These are phyloP conservation scores for Middelhovenomyces tepae DNA, from an alignment of 805 yeast genomes.

Conservation along the genomic window DNA sequence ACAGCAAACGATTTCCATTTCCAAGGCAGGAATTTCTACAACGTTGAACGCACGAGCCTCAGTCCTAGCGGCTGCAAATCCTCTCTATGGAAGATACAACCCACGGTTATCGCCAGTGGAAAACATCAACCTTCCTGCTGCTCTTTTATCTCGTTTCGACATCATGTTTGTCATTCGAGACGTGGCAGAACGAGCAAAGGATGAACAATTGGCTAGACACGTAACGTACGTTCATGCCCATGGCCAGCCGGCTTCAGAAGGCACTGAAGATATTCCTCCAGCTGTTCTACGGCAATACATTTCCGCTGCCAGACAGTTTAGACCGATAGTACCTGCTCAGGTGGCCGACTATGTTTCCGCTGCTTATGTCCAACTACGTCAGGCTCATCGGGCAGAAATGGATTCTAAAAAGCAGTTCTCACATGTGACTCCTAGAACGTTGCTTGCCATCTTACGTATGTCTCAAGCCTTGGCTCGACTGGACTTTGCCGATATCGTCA, in stretches of 20 bases:
- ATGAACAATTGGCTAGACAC: slow-evolving; percentile 82
- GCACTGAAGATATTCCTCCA: slow-evolving; percentile 68
- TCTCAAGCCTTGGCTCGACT: slow-evolving; percentile 92
- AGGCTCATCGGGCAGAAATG: slow-evolving; percentile 75
- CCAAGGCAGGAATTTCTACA: slow-evolving; percentile 96
- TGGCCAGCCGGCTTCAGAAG: slow-evolving; percentile 68
- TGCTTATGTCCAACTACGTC: slow-evolving; percentile 84
- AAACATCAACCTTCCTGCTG: slow-evolving; percentile 94
- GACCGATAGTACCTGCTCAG: slow-evolving; percentile 76
- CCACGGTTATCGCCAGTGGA: slow-evolving; percentile 85
- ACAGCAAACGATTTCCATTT: slow-evolving; percentile 94
- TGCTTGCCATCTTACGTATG: slow-evolving; percentile 82
- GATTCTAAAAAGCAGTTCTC: slow-evolving; percentile 66
- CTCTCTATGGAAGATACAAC: slow-evolving; percentile 89
- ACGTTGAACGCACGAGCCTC: slow-evolving; percentile 93
- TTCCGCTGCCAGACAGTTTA: slow-evolving; percentile 69
- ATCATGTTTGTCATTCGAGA: slow-evolving; percentile 80
- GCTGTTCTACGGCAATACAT: slow-evolving; percentile 78
- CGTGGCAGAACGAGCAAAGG: slow-evolving; percentile 68
- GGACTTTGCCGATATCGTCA: slow-evolving; percentile 67
- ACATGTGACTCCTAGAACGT: slow-evolving; percentile 92
- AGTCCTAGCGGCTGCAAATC: slow-evolving; percentile 97
- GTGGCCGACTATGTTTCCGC: slow-evolving; percentile 84
- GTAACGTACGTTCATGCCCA: slow-evolving; percentile 95
- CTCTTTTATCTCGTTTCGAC: slow-evolving; percentile 90